Conservation (phyloP, 2,329 filamentous ascomycete genomes). For the Septoria linicola region DNA sequence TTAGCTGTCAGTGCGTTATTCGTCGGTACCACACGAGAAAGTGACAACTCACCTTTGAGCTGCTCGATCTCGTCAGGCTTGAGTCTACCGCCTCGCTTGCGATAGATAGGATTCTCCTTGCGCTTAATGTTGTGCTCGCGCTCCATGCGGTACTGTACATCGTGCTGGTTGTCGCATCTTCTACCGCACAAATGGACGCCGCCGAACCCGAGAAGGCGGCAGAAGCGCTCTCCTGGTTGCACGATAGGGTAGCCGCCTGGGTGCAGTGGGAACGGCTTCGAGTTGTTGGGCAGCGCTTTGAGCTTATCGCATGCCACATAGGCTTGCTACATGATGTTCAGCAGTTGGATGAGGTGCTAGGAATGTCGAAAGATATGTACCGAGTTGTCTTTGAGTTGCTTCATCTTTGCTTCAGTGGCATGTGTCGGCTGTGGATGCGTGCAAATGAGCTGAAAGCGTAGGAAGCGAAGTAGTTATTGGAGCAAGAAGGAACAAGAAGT, state of each 20-base stretch:
- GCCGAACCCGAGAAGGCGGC: neutral
- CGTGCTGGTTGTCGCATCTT: neutral
- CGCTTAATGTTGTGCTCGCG: neutral
- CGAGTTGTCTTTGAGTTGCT: neutral
- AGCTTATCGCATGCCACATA: neutral
- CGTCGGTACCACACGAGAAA: neutral
- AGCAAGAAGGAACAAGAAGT: too few relatives aligned
- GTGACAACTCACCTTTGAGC: neutral
- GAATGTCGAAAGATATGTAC: neutral
- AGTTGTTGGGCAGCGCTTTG: neutral
- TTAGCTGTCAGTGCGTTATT: neutral
- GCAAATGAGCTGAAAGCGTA: too few relatives aligned
- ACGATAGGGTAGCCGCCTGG: neutral
- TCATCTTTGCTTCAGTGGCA: neutral
- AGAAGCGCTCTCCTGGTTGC: neutral
- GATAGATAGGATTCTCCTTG: neutral
- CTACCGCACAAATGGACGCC: neutral
- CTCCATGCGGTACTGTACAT: neutral
- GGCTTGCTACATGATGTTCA: neutral
- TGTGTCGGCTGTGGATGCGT: too few relatives aligned
- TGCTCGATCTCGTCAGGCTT: neutral
- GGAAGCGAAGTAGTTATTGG: too few relatives aligned
- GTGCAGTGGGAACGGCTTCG: neutral
- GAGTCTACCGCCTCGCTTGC: neutral
- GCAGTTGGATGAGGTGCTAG: neutral